A percentile compares a stretch with the other conserved stretches of the same genome.
phyloP scores from a whole-genome alignment of 2,329 filamentous ascomycete genomes.

The Sarocladium kiliense region DNA sequence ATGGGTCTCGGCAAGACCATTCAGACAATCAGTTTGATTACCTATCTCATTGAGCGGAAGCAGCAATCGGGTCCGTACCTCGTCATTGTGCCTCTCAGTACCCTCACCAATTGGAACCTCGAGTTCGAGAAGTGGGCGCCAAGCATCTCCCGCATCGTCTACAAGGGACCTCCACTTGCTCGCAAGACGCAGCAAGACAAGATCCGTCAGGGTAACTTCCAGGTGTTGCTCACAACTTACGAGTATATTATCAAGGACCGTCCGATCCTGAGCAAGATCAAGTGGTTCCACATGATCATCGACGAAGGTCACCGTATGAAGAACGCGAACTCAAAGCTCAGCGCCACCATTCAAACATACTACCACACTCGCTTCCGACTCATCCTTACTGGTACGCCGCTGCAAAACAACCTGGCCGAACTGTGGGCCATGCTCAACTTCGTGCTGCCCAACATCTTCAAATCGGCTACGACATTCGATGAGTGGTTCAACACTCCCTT shows the following conservation, averaged over 20 bases:
- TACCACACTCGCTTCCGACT: slow-evolving; percentile 93
- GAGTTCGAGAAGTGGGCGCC: slow-evolving; percentile 99
- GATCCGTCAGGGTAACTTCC: slow-evolving; percentile 91
- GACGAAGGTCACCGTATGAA: slow-evolving; percentile 99
- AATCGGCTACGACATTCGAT: slow-evolving; percentile 96
- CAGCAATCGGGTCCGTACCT: slow-evolving; percentile 86
- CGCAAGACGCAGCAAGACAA: slow-evolving; percentile 90
- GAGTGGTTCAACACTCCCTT: slow-evolving; percentile 99
- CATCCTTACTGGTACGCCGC: slow-evolving; percentile 92
- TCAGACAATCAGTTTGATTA: slow-evolving; percentile 96
- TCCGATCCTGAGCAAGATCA: slow-evolving; percentile 92
- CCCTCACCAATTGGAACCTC: slow-evolving; percentile 95
- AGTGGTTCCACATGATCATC: slow-evolving; percentile 99
- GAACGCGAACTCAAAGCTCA: slow-evolving; percentile 94
- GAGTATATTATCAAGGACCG: slow-evolving; percentile 99
- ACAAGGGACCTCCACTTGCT: slow-evolving; percentile 87
- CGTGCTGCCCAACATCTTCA: slow-evolving; percentile 96
- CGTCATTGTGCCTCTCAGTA: slow-evolving; percentile 95
- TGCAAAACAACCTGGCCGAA: slow-evolving; percentile 95
- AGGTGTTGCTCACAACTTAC: slow-evolving; percentile 94
- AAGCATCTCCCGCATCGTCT: slow-evolving; percentile 78
- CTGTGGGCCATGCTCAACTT: slow-evolving; percentile 99
- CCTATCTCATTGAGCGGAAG: slow-evolving; percentile 95
- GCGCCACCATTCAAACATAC: slow-evolving; percentile 89
- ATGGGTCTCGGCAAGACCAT: slow-evolving; percentile 99